Evolutionary conservation across 768 basidiomycete genomes (phyloP), one percentile per base, ranked within the genome.

Genomic region (Russula lepida): DNA sequence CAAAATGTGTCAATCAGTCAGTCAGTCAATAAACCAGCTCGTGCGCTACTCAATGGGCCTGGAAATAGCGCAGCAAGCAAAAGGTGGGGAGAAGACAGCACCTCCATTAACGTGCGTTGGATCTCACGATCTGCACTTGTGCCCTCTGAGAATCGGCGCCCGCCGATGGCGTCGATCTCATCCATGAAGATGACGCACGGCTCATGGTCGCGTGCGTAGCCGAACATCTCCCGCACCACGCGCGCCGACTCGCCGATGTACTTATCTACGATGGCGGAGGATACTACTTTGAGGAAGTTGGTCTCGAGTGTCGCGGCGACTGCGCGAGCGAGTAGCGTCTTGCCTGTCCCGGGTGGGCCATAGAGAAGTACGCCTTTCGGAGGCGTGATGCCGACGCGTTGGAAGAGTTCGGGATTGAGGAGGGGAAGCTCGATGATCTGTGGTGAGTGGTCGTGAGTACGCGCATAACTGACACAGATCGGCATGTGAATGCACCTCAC

Each of bases 121-220:
- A 99, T 98, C 77, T 99, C 97, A 69, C 97, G 86, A 75, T 99
- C 97, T 13, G 97, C 95, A 72, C 89, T 92, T 4, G 95, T 98
- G 32, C 97, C 95, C 73, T 99, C 97, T 5, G 88, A 91, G 68
- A 89, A 89, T 47, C 88, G 75, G 62, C 88, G 75, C 2, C 97
- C 95, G 68, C 97, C 97, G 64, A 98, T 99, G 32, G 97, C 97
- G 72, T 99, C 97, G 68, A 93, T 93, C 74, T 93, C 91, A 70
- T 93, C 95, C 94, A 98, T 97, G 78, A 97, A 97, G 68, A 97
- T 97, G 59, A 97, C 92, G 71, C 93, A 98, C 48, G 97, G 97
- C 73, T 98, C 97, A 71, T 99, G 95, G 72, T 99, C 95, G 63
- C 79, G 82, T 13, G 97, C 97, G 73, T 98, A 99, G 27, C 92